Percentiles rank a stretch among this genome's conserved stretches.
Conservation (phyloP, 2,329 filamentous ascomycete genomes). For the Coccinonectria pachysandricola region DNA sequence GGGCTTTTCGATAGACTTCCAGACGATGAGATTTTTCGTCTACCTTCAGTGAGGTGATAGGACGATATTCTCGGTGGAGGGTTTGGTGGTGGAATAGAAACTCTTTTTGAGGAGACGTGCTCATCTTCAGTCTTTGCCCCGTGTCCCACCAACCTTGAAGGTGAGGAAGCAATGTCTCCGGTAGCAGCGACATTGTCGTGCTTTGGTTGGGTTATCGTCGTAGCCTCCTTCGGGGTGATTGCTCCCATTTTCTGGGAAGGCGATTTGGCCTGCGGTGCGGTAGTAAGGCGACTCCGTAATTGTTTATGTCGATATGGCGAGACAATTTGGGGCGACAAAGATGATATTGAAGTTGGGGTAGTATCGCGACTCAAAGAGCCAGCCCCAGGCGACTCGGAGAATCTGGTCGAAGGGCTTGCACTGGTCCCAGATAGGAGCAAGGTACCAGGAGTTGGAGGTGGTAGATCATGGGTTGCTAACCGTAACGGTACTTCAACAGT, state of each 20-base stretch:
- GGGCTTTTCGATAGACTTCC: too few relatives aligned
- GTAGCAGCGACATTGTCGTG: slow-evolving; percentile 54
- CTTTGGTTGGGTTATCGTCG: slow-evolving; percentile 35
- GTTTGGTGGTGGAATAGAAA: slow-evolving; percentile 45
- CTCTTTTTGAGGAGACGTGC: too few relatives aligned
- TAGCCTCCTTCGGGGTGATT: slow-evolving; percentile 42
- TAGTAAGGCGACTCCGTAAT: slow-evolving; percentile 42
- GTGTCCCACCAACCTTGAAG: too few relatives aligned
- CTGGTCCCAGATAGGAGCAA: slow-evolving; percentile 53
- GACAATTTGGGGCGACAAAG: slow-evolving; percentile 57
- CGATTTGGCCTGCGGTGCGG: slow-evolving; percentile 45
- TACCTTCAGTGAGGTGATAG: slow-evolving; percentile 39
- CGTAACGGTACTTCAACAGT: slow-evolving; percentile 41
- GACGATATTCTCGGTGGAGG: slow-evolving; percentile 54
- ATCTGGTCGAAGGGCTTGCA: slow-evolving; percentile 63
- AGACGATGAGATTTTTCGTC: too few relatives aligned
- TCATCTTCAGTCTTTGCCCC: too few relatives aligned
- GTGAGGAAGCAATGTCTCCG: slow-evolving; percentile 63
- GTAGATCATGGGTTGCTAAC: slow-evolving; percentile 52
- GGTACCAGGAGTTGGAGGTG: slow-evolving; percentile 50
- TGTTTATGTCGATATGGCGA: slow-evolving; percentile 35
- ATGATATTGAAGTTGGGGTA: slow-evolving; percentile 68
- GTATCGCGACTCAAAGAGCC: slow-evolving; percentile 66
- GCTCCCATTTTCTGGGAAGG: slow-evolving; percentile 50
- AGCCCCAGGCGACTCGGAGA: slow-evolving; percentile 60